These are phyloP conservation scores for Przewalskia tangutica DNA, from an alignment of 257 asterid species.

Conservation along the genomic window DNA sequence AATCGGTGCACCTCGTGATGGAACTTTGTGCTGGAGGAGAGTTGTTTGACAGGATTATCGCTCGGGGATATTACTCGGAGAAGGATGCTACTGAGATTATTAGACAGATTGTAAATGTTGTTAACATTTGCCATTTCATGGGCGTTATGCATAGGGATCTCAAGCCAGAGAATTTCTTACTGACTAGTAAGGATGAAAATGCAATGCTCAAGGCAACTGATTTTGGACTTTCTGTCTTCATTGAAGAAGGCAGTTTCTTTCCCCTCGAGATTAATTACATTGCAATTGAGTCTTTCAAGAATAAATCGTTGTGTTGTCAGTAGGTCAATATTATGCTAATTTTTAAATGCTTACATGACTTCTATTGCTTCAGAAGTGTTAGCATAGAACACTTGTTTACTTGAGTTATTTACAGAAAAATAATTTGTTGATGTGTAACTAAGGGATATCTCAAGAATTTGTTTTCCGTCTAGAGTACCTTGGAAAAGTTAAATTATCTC, in stretches of 20 bases:
- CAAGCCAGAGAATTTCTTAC: conserved; percentile 66
- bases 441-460: too few species aligned
- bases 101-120: conserved; percentile 68
- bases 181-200: conserved; percentile 43
- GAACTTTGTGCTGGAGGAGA: conserved; percentile 69
- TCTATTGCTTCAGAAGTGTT: neutral
- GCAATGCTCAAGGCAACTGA: conserved; percentile 58
- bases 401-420: too few species aligned
- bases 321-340: neutral
- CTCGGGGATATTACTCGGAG: conserved; percentile 58
- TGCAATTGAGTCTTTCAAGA: neutral
- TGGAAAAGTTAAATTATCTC: neutral
- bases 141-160: conserved; percentile 78
- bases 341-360: neutral
- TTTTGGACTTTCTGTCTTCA: conserved; percentile 63
- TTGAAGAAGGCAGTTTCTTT: conserved; percentile 39
- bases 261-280: neutral
- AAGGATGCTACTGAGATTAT: conserved; percentile 51
- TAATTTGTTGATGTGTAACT: too few species aligned
- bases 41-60: conserved; percentile 55
- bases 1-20: conserved; percentile 51
- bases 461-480: too few species aligned
- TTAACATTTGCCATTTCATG: conserved; percentile 66
- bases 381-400: too few species aligned
- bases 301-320: neutral